A percentile compares a stretch with the other conserved stretches of the same genome.
phyloP scores from a whole-genome alignment of 192 early-diverging fungal genomes.

The Paraglomus brasilianum region DNA sequence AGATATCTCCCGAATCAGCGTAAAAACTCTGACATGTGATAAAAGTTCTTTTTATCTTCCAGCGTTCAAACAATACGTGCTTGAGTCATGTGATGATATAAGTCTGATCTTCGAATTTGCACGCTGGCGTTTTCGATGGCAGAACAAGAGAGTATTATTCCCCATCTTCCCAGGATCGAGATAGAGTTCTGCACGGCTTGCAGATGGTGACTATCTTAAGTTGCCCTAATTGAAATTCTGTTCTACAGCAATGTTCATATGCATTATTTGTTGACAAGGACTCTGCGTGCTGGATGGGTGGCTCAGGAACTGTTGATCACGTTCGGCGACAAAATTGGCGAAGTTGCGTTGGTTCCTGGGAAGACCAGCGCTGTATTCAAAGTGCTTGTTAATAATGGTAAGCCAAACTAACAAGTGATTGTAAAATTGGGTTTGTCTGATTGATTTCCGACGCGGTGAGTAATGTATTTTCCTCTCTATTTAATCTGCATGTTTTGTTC shows the following conservation, averaged over 20 bases:
- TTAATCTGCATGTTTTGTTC: slow-evolving; percentile 20
- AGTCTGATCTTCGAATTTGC: too few relatives aligned
- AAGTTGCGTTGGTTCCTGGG: slow-evolving; percentile 66
- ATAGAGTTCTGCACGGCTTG: slow-evolving; percentile 47
- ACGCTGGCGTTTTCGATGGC: too few relatives aligned
- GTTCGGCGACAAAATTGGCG: slow-evolving; percentile 60
- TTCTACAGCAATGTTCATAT: neutral
- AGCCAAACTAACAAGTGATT: neutral
- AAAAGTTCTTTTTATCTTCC: too few relatives aligned
- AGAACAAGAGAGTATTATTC: slow-evolving; percentile 27
- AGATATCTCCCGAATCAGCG: too few relatives aligned
- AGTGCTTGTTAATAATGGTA: slow-evolving; percentile 53
- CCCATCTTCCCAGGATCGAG: slow-evolving; percentile 39
- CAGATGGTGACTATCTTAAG: slow-evolving; percentile 36
- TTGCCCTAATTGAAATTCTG: neutral
- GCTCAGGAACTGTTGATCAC: slow-evolving; percentile 71
- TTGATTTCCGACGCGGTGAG: neutral
- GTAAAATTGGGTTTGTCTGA: slow-evolving; percentile 1
- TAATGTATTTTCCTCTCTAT: neutral
- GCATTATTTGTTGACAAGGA: slow-evolving; percentile 24
- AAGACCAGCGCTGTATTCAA: slow-evolving; percentile 45
- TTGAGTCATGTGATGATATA: too few relatives aligned
- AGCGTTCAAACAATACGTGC: too few relatives aligned
- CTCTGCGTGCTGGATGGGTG: slow-evolving; percentile 59
- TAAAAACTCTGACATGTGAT: too few relatives aligned